Evolutionary conservation across 129 eudicot species (phyloP), one percentile per base, ranked within the genome.

Genomic region (Centaurea solstitialis): DNA sequence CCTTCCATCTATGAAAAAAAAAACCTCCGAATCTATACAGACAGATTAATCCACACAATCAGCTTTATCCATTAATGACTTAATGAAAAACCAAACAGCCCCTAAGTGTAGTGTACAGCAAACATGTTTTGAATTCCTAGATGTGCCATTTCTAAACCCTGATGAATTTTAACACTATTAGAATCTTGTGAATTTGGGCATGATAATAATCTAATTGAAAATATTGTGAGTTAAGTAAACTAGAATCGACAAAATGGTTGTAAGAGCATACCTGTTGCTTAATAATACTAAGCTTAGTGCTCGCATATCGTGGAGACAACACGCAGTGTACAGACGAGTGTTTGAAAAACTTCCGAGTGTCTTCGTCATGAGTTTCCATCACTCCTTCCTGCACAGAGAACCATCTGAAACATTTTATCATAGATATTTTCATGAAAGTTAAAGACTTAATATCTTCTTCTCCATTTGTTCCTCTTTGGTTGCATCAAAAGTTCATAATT

Each of bases 291-390:
- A 93, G 90, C 94, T 93, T 93, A 77, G 89, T 91, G 89, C 97
- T 91, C 30, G 89, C 97, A 81, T 91, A 91, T 68, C 98, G 92
- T 41, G 97, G 97, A 20, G 93, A 70, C 87, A 93, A 35, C 59
- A 90, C 87, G 73, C 98, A 93, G 45, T 53, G 85, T 24, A 93
- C 98, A 74, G 98, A 91, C 0, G 98, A 91, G 79, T 93, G 97
- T 86, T 91, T 93, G 83, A 93, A 93, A 83, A 87, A 93, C 85
- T 82, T 91, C 75, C 89, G 82, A 75, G 94, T 93, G 73, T 93
- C 91, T 88, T 93, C 97, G 70, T 93, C 98, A 79, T 93, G 98
- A 74, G 97, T 93, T 79, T 83, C 86, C 98, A 93, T 93, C 81
- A 93, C 91, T 83, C 98, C 98, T 68, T 77, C 83, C 98, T 93